Conservation (phyloP, 768 basidiomycete genomes). For the Mycena polygramma region DNA sequence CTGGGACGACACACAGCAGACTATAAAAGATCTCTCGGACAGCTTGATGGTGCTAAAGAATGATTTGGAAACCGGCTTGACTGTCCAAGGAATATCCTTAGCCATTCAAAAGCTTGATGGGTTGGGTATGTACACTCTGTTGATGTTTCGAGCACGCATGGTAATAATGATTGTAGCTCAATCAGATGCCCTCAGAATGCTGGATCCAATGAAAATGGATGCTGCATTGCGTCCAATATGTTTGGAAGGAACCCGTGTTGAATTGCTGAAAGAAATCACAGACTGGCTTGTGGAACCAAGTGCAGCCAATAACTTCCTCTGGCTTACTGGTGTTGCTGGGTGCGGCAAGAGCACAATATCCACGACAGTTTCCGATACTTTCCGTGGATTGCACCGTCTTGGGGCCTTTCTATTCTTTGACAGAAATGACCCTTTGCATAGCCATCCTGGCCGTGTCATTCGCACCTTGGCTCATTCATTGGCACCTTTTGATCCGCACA, state of each 20-base stretch:
- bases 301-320: background rate
- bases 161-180: background rate
- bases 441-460: constrained; percentile 21
- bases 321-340: constrained; percentile 36
- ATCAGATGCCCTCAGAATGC: background rate
- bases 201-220: background rate
- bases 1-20: background rate
- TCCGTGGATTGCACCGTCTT: constrained; percentile 18
- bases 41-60: background rate
- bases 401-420: constrained; percentile 40
- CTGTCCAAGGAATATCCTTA: background rate
- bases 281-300: background rate
- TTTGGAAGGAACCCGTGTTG: background rate
- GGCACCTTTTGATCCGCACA: background rate
- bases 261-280: background rate
- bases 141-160: too few relatives aligned
- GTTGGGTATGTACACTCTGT: too few relatives aligned
- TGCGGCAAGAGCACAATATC: background rate
- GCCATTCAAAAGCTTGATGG: too few relatives aligned
- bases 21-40: background rate
- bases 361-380: background rate
- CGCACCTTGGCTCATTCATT: constrained; percentile 30
- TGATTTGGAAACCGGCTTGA: background rate
- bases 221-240: background rate
- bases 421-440: constrained; percentile 13